Percentiles rank a stretch among this genome's conserved stretches.
These are phyloP conservation scores for Eucalyptus decipiens DNA, from an alignment of 345 rosid species.

Conservation along the genomic window DNA sequence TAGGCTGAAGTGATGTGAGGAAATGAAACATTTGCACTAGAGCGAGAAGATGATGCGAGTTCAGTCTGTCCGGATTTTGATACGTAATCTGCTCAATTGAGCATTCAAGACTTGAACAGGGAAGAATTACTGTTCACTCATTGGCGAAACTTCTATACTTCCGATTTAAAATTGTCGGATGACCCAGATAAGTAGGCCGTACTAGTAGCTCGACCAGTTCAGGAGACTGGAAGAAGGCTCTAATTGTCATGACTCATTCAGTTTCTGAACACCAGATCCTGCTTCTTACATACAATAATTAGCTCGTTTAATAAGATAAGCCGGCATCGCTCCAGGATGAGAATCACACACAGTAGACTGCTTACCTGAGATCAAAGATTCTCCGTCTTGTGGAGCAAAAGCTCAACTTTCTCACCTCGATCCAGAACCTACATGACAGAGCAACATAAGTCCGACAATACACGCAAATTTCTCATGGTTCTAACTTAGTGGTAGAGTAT, in stretches of 20 bases:
- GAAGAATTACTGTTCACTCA: not conserved
- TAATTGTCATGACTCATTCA: too few relatives aligned
- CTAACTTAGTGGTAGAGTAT: not conserved
- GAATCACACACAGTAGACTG: not conserved
- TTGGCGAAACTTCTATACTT: not conserved
- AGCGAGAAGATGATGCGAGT: not conserved
- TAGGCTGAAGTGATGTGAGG: not conserved
- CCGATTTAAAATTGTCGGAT: not conserved
- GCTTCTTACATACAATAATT: not conserved
- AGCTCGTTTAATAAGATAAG: not conserved
- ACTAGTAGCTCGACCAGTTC: not conserved
- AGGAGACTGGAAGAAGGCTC: not conserved
- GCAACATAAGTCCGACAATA: not conserved
- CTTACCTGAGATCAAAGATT: conserved; percentile 27
- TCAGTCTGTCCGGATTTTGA: not conserved
- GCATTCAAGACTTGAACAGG: not conserved
- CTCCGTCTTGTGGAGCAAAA: conserved; percentile 28
- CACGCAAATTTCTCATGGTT: not conserved
- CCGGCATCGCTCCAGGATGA: not conserved
- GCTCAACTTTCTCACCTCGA: conserved; percentile 29
- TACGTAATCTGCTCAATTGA: not conserved
- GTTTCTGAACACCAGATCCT: not conserved
- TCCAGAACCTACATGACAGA: conserved; percentile 12
- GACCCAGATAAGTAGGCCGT: not conserved
- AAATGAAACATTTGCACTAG: not conserved